Percentiles rank a stretch among this genome's conserved stretches.
phyloP scores from a whole-genome alignment of 2,329 filamentous ascomycete species.

The Colletotrichum tamarilloi region DNA sequence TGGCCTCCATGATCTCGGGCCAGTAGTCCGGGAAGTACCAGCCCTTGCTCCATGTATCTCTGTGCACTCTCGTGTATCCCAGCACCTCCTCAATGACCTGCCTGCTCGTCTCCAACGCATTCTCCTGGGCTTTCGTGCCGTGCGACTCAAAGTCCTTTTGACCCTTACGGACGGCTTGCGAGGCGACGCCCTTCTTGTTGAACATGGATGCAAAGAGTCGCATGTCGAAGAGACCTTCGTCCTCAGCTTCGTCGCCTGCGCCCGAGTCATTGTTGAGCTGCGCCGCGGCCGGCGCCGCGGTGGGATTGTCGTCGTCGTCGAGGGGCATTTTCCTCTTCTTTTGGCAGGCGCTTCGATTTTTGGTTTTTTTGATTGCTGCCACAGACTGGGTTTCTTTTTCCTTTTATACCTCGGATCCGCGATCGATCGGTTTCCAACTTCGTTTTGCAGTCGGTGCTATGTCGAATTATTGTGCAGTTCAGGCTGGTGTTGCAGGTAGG shows the following conservation, averaged over 20 bases:
- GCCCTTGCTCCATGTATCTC: constrained; percentile 74
- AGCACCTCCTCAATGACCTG: constrained; percentile 91
- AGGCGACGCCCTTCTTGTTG: constrained; percentile 60
- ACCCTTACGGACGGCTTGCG: constrained; percentile 84
- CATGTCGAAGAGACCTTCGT: constrained; percentile 89
- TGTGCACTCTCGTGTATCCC: constrained; percentile 79
- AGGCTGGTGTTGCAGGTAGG: not conserved
- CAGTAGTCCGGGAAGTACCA: constrained; percentile 78
- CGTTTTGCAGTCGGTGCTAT: not conserved
- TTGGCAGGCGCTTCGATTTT: not conserved
- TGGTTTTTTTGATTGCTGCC: not conserved
- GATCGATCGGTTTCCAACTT: not conserved
- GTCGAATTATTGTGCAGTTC: not conserved
- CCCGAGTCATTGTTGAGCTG: constrained; percentile 39
- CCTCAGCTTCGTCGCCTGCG: constrained; percentile 68
- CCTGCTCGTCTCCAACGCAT: constrained; percentile 82
- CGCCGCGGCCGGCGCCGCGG: constrained; percentile 36
- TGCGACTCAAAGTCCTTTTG: constrained; percentile 98
- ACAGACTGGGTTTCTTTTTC: not conserved
- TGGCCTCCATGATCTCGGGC: constrained; percentile 39
- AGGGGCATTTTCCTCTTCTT: constrained; percentile 48
- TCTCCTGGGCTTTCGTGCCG: constrained; percentile 83
- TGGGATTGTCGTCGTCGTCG: constrained; percentile 55
- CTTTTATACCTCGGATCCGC: not conserved
- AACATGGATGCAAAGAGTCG: constrained; percentile 72